Percentiles rank a stretch among this genome's conserved stretches.
Conservation (phyloP, 1,284 basidiomycete species). For the Exsudoporus floridanus region DNA sequence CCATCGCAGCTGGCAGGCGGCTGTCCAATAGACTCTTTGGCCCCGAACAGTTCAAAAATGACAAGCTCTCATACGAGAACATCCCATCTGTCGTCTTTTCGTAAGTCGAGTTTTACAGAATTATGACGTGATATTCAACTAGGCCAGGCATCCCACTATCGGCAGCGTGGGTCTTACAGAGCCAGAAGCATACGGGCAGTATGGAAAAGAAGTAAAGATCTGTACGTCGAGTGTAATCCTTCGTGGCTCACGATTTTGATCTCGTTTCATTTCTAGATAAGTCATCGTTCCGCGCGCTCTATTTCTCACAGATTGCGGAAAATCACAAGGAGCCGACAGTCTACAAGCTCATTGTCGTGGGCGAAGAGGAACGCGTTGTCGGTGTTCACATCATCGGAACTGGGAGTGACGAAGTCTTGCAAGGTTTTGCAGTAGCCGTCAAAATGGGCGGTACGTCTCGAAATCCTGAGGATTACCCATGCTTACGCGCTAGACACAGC, state of each 20-base stretch:
- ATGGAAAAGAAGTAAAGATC: conserved; percentile 85
- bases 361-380: conserved; percentile 90
- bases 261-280: conserved; percentile 49
- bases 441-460: conserved; percentile 82
- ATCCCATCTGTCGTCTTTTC: conserved; percentile 96
- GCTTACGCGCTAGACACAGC: conserved; percentile 42
- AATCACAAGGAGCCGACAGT: conserved; percentile 89
- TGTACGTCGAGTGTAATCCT: conserved; percentile 53
- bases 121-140: conserved; percentile 1
- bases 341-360: conserved; percentile 88
- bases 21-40: conserved; percentile 92
- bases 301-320: conserved; percentile 86
- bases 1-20: conserved; percentile 92
- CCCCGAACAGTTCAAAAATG: conserved; percentile 76
- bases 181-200: conserved; percentile 83
- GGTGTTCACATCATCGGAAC: conserved; percentile 91
- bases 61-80: conserved; percentile 88
- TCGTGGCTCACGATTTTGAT: conserved; percentile 1
- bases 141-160: conserved; percentile 80
- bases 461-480: conserved; percentile 1
- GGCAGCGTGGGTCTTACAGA: conserved; percentile 93
- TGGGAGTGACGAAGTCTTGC: conserved; percentile 90
- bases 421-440: conserved; percentile 92
- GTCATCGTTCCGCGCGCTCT: conserved; percentile 79
- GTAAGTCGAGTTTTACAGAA: conserved; percentile 46